Conservation (phyloP, 2,329 filamentous ascomycete genomes). For the Calonectria hawksworthii region DNA sequence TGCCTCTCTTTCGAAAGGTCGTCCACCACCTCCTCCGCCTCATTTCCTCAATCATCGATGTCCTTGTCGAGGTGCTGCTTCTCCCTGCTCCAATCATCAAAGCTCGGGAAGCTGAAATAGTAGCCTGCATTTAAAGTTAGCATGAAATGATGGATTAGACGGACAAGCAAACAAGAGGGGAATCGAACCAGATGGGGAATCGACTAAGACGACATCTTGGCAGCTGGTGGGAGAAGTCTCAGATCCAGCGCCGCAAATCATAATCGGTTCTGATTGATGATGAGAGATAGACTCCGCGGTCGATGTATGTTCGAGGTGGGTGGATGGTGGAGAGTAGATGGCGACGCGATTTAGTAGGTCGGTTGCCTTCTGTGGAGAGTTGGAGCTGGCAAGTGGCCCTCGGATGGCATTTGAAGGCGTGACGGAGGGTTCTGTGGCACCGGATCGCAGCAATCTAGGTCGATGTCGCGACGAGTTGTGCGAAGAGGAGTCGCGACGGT, state of each 20-base stretch:
- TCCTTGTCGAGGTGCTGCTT: slow-evolving; percentile 44
- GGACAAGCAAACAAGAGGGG: background rate
- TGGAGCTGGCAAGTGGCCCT: slow-evolving; percentile 64
- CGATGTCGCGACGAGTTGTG: slow-evolving; percentile 54
- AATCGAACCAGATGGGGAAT: slow-evolving; percentile 46
- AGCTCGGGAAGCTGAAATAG: slow-evolving; percentile 82
- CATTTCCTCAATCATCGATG: slow-evolving; percentile 41
- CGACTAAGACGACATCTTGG: slow-evolving; percentile 42
- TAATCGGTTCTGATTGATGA: slow-evolving; percentile 40
- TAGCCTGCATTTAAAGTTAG: slow-evolving; percentile 52
- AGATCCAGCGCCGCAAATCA: slow-evolving; percentile 38
- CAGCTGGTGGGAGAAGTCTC: slow-evolving; percentile 39
- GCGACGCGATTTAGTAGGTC: slow-evolving; percentile 69
- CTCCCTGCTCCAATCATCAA: slow-evolving; percentile 74
- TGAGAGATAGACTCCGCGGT: slow-evolving; percentile 37
- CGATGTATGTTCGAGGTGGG: slow-evolving; percentile 36
- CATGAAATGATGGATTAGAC: slow-evolving; percentile 50
- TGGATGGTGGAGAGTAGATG: slow-evolving; percentile 55
- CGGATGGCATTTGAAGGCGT: slow-evolving; percentile 68
- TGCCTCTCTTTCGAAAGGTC: slow-evolving; percentile 31
- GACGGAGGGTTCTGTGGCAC: slow-evolving; percentile 70
- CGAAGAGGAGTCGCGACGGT: slow-evolving; percentile 46
- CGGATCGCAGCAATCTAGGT: slow-evolving; percentile 68
- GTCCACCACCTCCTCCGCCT: slow-evolving; percentile 21
- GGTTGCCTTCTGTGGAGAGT: slow-evolving; percentile 64